These are phyloP conservation scores for Fusarium ambrosium DNA, from an alignment of 2,329 filamentous ascomycete genomes.

Conservation along the genomic window DNA sequence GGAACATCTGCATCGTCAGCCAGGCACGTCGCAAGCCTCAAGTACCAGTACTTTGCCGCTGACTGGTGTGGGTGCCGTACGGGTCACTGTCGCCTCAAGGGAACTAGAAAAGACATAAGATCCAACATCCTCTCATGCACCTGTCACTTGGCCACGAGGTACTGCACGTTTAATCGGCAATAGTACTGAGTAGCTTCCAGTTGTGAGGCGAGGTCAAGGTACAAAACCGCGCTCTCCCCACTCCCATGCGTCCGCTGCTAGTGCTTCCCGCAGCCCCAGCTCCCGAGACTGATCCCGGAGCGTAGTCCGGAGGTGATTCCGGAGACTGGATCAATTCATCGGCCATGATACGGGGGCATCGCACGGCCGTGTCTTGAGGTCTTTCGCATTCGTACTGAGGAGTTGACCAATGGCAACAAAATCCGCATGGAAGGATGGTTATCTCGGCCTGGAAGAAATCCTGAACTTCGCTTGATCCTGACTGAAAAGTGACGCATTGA, in stretches of 20 bases:
- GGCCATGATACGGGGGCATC: constrained; percentile 21
- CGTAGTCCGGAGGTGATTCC: constrained; percentile 37
- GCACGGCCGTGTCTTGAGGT: neutral
- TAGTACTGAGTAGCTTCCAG: constrained; percentile 15
- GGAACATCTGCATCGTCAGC: constrained; percentile 23
- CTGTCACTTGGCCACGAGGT: constrained; percentile 32
- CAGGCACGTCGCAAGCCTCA: constrained; percentile 13
- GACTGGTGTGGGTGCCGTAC: constrained; percentile 12
- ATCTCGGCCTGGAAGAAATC: constrained; percentile 10
- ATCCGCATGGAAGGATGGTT: constrained; percentile 18
- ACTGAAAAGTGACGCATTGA: constrained; percentile 35
- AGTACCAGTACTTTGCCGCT: constrained; percentile 12
- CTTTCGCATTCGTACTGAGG: neutral
- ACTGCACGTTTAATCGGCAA: constrained; percentile 20
- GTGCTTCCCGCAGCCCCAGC: constrained; percentile 16
- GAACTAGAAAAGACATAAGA: constrained; percentile 11
- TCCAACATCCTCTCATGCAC: constrained; percentile 28
- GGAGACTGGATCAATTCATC: constrained; percentile 34
- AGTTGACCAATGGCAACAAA: neutral
- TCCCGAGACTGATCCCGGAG: constrained; percentile 32
- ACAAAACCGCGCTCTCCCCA: constrained; percentile 26
- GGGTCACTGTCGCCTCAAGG: constrained; percentile 5
- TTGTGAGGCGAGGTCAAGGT: constrained; percentile 25
- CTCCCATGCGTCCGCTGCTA: constrained; percentile 26
- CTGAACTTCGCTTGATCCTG: constrained; percentile 8